phyloP scores from a whole-genome alignment of 1,284 basidiomycete species.

The Boletus holoroseus region DNA sequence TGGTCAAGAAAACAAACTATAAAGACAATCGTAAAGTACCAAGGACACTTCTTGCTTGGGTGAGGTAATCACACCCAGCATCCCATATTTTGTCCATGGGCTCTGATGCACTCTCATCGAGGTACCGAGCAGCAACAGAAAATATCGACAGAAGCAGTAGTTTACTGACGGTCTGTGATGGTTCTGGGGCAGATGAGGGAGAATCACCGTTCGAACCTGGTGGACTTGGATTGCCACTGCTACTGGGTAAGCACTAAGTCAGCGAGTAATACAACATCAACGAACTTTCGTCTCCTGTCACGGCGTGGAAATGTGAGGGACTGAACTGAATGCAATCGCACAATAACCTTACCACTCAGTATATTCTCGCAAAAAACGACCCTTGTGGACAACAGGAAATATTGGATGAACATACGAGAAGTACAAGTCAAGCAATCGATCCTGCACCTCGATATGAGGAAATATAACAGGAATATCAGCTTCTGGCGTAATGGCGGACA shows the following conservation, averaged over 20 bases:
- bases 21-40: constrained; percentile 39
- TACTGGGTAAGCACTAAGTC: constrained; percentile 10
- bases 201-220: constrained; percentile 15
- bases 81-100: constrained; percentile 62
- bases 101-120: constrained; percentile 43
- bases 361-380: constrained; percentile 64
- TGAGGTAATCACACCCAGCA: constrained; percentile 63
- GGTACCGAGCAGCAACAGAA: constrained; percentile 69
- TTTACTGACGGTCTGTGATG: constrained; percentile 60
- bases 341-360: constrained; percentile 43
- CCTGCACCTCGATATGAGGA: constrained; percentile 56
- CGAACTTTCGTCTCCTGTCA: constrained; percentile 36
- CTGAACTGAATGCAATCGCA: background rate
- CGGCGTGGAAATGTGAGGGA: constrained; percentile 4
- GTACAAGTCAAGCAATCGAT: constrained; percentile 66
- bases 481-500: constrained; percentile 38
- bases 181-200: constrained; percentile 38
- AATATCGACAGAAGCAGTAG: constrained; percentile 75
- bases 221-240: constrained; percentile 14
- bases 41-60: constrained; percentile 62
- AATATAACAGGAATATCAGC: constrained; percentile 45
- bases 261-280: background rate
- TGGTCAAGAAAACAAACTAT: constrained; percentile 3
- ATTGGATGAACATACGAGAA: constrained; percentile 78
- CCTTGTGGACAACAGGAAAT: constrained; percentile 71